These are phyloP conservation scores for Corylus avellana DNA, from an alignment of 306 rosid species.

Conservation along the genomic window DNA sequence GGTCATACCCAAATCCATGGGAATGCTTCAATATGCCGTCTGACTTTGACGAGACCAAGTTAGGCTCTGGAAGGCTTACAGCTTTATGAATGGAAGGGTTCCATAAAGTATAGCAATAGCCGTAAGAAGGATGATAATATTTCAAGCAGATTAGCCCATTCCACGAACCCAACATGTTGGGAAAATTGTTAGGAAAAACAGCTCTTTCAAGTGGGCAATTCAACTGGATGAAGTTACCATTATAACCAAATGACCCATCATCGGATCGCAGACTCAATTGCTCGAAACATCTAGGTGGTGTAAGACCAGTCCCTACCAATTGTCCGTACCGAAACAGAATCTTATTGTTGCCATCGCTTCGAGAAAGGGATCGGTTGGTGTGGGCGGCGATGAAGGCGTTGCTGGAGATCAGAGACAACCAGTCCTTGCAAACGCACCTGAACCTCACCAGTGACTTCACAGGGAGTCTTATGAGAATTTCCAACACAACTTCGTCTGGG, in stretches of 20 bases:
- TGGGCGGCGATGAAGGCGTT: slow-evolving; percentile 8
- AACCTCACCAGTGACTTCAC: slow-evolving; percentile 3
- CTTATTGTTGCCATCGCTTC: not conserved
- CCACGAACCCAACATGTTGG: not conserved
- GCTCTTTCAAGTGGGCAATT: not conserved
- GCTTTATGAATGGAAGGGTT: slow-evolving; percentile 17
- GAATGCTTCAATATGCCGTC: not conserved
- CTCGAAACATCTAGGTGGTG: not conserved
- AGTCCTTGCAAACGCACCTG: slow-evolving; percentile 14
- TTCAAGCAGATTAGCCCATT: slow-evolving; percentile 15
- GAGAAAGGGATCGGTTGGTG: not conserved
- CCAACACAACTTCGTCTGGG: not conserved
- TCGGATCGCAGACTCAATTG: not conserved
- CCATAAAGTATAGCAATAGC: not conserved
- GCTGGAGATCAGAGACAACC: slow-evolving; percentile 13
- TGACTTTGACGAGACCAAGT: not conserved
- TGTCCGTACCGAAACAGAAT: not conserved
- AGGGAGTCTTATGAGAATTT: slow-evolving; percentile 22
- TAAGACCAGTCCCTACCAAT: no score
- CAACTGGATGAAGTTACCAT: not conserved
- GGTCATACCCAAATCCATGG: slow-evolving; percentile 23
- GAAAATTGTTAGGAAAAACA: not conserved
- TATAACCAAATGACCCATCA: not conserved
- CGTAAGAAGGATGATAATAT: no score
- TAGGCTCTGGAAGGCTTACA: not conserved